Conservation (phyloP, 495 filamentous ascomycete species). For the Aspergillus diversus region DNA sequence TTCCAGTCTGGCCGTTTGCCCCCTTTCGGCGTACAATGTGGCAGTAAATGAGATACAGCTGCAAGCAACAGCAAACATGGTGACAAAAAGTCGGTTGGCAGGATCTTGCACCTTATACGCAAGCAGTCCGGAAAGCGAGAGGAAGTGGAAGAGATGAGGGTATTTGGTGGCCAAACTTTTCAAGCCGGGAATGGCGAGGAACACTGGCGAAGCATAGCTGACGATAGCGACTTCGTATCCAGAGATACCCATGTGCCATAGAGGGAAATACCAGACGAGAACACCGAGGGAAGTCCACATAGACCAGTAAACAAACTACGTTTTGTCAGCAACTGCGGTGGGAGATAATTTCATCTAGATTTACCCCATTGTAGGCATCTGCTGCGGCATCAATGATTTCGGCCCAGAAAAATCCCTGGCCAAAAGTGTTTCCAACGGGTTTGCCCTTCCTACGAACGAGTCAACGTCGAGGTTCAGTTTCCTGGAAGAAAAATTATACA, state of each 20-base stretch:
- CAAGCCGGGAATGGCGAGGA: conserved; percentile 74
- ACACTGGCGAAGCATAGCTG: conserved; percentile 76
- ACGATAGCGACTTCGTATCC: conserved; percentile 92
- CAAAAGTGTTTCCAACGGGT: conserved; percentile 69
- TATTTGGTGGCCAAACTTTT: conserved; percentile 70
- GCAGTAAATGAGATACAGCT: conserved; percentile 82
- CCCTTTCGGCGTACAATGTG: conserved; percentile 75
- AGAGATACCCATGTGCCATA: conserved; percentile 99
- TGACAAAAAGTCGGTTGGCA: conserved; percentile 75
- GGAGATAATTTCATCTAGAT: conserved; percentile 24
- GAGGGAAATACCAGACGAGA: conserved; percentile 94
- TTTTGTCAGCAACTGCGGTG: conserved; percentile 22
- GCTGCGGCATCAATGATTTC: conserved; percentile 80
- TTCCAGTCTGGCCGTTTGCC: conserved; percentile 76
- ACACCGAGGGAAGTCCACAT: conserved; percentile 86
- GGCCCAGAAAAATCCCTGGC: conserved; percentile 70
- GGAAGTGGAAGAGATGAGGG: conserved; percentile 68
- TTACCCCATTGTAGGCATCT: conserved; percentile 91
- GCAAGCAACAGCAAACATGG: conserved; percentile 76
- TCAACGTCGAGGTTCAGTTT: conserved; percentile 33
- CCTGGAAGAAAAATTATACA: conserved; percentile 39
- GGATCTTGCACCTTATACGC: conserved; percentile 78
- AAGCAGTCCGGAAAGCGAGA: conserved; percentile 77
- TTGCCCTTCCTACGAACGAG: conserved; percentile 72
- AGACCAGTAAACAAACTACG: conserved; percentile 93